Conservation (phyloP, 495 filamentous ascomycete genomes). For the Xylaria scruposa region DNA sequence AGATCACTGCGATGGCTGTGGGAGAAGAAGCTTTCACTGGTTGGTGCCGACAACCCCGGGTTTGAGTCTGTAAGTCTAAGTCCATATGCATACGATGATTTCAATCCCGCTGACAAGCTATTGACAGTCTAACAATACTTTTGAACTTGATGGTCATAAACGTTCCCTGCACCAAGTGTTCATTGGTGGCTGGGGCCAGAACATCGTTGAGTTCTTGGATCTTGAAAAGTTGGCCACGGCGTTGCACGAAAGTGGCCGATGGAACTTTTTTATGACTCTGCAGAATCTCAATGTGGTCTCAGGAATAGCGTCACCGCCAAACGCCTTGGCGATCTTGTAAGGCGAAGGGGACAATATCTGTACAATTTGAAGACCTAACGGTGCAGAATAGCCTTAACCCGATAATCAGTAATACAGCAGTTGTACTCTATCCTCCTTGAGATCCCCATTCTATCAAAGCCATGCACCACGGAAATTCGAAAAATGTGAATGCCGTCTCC, state of each 20-base stretch:
- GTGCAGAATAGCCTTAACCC: not conserved
- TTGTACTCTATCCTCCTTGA: conserved; percentile 3
- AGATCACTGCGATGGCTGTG: conserved; percentile 39
- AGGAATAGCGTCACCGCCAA: conserved; percentile 38
- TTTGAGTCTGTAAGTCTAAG: conserved; percentile 34
- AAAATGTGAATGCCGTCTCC: not conserved
- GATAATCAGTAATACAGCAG: not conserved
- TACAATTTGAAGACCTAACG: not conserved
- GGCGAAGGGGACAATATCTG: not conserved
- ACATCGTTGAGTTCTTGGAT: conserved; percentile 60
- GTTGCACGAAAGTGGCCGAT: conserved; percentile 54
- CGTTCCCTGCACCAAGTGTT: conserved; percentile 60
- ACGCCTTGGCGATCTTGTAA: conserved; percentile 49
- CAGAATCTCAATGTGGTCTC: conserved; percentile 55
- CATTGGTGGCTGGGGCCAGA: conserved; percentile 63
- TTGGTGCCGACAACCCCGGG: conserved; percentile 39
- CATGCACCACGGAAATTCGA: not conserved
- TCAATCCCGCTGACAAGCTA: not conserved
- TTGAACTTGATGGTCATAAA: conserved; percentile 27
- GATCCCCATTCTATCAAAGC: not conserved
- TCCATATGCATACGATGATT: not conserved
- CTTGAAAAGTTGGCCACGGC: conserved; percentile 48
- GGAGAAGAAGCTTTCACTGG: conserved; percentile 41
- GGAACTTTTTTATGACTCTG: conserved; percentile 67
- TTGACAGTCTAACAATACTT: conserved; percentile 33